phyloP scores from a whole-genome alignment of 2,329 filamentous ascomycete genomes.

The Penicillium sp. region DNA sequence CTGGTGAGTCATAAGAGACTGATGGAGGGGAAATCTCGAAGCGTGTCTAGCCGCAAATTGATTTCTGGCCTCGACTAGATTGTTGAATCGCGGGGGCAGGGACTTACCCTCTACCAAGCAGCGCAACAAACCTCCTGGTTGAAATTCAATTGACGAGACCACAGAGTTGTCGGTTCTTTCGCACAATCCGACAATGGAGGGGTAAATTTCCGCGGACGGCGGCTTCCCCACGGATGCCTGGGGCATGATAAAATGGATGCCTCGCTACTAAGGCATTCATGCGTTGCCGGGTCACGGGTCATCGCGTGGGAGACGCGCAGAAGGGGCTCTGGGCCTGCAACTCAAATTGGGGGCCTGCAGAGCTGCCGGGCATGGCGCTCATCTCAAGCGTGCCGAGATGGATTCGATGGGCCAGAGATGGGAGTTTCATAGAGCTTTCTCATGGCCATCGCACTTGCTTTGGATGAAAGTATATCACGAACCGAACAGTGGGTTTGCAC shows the following conservation, averaged over 20 bases:
- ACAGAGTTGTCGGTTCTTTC: not conserved
- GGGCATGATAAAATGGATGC: constrained; percentile 4
- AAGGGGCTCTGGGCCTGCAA: no score
- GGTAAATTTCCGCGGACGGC: constrained; percentile 28
- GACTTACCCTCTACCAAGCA: not conserved
- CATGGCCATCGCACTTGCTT: no score
- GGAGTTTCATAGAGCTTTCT: no score
- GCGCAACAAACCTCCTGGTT: not conserved
- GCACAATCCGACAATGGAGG: constrained; percentile 23
- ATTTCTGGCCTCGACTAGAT: no score
- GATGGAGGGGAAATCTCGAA: not conserved
- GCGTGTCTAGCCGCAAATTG: not conserved
- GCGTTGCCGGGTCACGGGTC: no score
- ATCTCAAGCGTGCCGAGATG: no score
- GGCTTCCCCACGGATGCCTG: constrained; percentile 22
- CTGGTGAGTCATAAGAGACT: constrained; percentile 17
- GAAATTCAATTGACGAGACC: not conserved
- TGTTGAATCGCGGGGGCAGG: not conserved
- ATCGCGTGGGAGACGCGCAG: no score
- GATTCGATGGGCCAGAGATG: no score
- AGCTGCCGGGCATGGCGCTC: no score
- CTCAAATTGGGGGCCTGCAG: no score
- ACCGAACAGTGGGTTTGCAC: no score
- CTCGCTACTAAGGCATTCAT: not conserved
- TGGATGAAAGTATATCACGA: no score